Evolutionary conservation across 2,329 filamentous ascomycete species (phyloP), one percentile per base, ranked within the genome.

Genomic region (Didymella glomerata): DNA sequence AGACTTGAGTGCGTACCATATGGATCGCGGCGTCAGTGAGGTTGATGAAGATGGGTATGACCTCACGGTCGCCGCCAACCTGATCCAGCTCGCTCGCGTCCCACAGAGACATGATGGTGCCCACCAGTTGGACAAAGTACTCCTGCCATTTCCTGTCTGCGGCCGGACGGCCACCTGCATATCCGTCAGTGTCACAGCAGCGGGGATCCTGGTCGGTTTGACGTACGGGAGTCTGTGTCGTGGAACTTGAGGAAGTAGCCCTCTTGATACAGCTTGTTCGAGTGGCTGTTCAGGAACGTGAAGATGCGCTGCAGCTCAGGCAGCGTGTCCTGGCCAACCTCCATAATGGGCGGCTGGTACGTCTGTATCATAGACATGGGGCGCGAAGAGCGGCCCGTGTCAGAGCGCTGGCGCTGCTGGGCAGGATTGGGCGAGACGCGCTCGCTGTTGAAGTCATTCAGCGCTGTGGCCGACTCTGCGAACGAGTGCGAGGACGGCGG

Each of bases 241-340:
- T 97, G 94, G 48, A 99, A 82, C 79, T 98, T 99, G 68, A 99
- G 80, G 68, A 99, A 98, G 74, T 98, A 99, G 36, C 95, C 95
- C 80, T 99, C 95, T 69, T 97, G 93, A 76, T 98, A 99, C 55
- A 98, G 82, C 80, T 98, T 98, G 78, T 97, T 97, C 57, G 88
- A 90, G 77, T 99, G 95, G 78, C 90, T 95, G 80, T 97, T 98
- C 66, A 99, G 85, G 74, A 92, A 95, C 61, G 87, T 91, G 78
- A 98, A 98, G 71, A 98, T 93, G 64, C 93, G 94, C 80, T 93
- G 90, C 63, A 99, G 84, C 83, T 99, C 95, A 36, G 95, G 93
- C 63, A 95, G 88, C 28, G 92, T 96, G 74, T 97, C 92, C 67
- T 89, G 85, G 72, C 86, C 87, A 64, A 95, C 84, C 72, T 96